A percentile compares a stretch with the other conserved stretches of the same genome.
Conservation (phyloP, 73 alveolate genomes). For the Paramecium pentaurelia region DNA sequence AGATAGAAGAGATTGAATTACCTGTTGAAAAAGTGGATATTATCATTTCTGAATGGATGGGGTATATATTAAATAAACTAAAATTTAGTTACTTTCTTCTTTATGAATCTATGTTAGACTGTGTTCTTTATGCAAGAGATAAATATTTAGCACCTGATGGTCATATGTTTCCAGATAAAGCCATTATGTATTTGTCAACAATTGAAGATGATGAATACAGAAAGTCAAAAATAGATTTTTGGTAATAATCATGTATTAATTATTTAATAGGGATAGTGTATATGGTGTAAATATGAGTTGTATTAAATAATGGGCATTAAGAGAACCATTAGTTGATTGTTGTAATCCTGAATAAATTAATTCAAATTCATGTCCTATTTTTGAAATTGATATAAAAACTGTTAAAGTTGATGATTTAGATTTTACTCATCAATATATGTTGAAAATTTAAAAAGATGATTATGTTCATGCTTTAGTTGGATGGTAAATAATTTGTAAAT, state of each 20-base stretch:
- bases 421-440: conserved; percentile 67
- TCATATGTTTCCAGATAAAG: conserved; percentile 88
- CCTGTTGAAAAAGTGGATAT: conserved; percentile 93
- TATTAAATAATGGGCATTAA: conserved; percentile 69
- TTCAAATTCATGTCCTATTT: conserved; percentile 69
- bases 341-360: conserved; percentile 65
- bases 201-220: conserved; percentile 86
- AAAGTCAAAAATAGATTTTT: conserved; percentile 75
- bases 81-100: conserved; percentile 69
- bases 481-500: conserved; percentile 40
- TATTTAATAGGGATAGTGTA: conserved; percentile 73
- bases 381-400: conserved; percentile 72
- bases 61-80: conserved; percentile 42
- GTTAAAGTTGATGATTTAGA: conserved; percentile 70
- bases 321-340: conserved; percentile 82
- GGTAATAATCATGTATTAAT: conserved; percentile 47
- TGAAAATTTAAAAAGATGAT: conserved; percentile 71
- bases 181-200: conserved; percentile 85
- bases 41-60: conserved; percentile 97
- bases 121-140: conserved; percentile 91
- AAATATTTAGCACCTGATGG: conserved; percentile 91
- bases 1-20: conserved; percentile 92
- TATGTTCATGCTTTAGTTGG: conserved; percentile 83
- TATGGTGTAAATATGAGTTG: conserved; percentile 85
- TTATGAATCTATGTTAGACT: conserved; percentile 91